Evolutionary conservation across 2,329 filamentous ascomycete species (phyloP), one percentile per base, ranked within the genome.

Genomic region (Verruconis gallopava): DNA sequence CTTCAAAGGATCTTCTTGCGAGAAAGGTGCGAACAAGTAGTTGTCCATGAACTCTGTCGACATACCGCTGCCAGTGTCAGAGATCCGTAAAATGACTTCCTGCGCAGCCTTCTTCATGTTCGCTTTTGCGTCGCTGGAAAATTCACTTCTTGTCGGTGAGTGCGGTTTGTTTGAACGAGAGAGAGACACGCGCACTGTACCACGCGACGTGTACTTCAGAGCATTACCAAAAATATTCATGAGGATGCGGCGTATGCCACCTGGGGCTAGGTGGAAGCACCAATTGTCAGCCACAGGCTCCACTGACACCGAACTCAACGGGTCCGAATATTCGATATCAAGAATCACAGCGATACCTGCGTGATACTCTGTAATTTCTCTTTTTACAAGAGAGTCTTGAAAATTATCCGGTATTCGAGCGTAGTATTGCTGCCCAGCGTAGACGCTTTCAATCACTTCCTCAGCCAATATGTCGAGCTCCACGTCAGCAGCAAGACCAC

Each of bases 181-280:
- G 13, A 42, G 18, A 11, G 40, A 33, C n/a, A 73, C 57, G 5
- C 64, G 61, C 2, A 78, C 65, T 41, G 60, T 68, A 3, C 74
- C 74, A 1, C 57, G 52, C 2, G 64, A 60, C 0, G 73, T 79
- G 44, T 77, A 79, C 51, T 79, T 79, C 50, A 79, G 62, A 0
- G 75, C 67, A 49, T 79, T 79, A 5, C 72, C 72, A 33, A 77
- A 71, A 1, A 79, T 50, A 43, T 79, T 79, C 72, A 77, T 76
- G 37, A 78, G 64, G 37, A 79, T 68, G 5, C 73, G 63, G n/a
- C 63, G 32, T 37, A 45, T 56, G 2, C 67, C 68, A 0, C 75
- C 75, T 0, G 71, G 67, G 37, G 77, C 68, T 2, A 71, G 67
- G 3, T 66, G 59, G 49, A 74, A 76, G 1, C 59, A 55, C 72